Base-by-base conservation (phyloP, 164 flowering plant species). In the Buxus sempervirens region DNA sequence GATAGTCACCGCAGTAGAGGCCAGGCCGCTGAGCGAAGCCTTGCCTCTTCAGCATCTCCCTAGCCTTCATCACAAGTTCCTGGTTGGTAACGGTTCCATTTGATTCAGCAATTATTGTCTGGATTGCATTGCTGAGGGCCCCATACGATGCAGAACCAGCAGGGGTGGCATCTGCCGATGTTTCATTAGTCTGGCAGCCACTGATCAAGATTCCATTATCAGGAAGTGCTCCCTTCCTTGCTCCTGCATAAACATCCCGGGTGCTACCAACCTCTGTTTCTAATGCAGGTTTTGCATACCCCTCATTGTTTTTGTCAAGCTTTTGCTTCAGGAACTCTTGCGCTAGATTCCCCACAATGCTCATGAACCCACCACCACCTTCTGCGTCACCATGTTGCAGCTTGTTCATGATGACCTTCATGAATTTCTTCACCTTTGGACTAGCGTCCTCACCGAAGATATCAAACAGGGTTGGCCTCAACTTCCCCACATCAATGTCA, bases 381-480 rank as follows among this genome's bases (percentile, higher is more conserved):
- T 51, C 74, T 1, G 79, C 79, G 1, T 74, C 74, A 9, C 83
- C 82, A 12, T 75, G 71, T 24, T 87, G 86, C 42, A 91, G 85
- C 60, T 88, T 91, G 76, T 70, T 55, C 70, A 95, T 22, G 16
- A 91, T 72, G 12, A 91, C 82, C 27, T 89, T 89, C 97, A 91
- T 91, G 79, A 95, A 91, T 72, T 95, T 95, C 88, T 95, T 95
- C 65, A 95, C 96, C 81, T 95, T 95, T 1, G 96, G 98, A 66
- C 97, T 94, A 0, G 96, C 60, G 76, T 94, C 98, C 20, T 94
- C 96, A 9, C 97, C 97, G 49, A 94, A 91, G 13, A 79, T 53
- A 68, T 91, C 96, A 60, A 89, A 91, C 38, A 94, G 81, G 1
- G 93, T 74, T 0, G 96, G 94, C 70, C 98, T 74, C 58, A 95